Evolutionary conservation across 1,284 basidiomycete species (phyloP), one percentile per base, ranked within the genome.

Genomic region (Microbotryum scabiosae): DNA sequence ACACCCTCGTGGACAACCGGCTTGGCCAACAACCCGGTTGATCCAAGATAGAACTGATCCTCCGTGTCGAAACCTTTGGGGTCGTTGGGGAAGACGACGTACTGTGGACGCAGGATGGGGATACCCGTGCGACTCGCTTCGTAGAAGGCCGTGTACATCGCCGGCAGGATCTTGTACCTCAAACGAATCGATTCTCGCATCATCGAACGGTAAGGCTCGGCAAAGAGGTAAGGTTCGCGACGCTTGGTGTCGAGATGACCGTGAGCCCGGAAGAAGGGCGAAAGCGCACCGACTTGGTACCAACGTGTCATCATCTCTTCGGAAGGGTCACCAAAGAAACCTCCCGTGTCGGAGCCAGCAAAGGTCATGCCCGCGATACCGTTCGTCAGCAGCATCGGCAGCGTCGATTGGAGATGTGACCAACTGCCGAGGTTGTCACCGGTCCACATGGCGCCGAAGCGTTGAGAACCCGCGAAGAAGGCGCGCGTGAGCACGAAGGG

Each of bases 181-280:
- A 97, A 78, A 43, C 87, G 82, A 59, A 99, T 79, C 52, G 87
- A 81, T 66, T 90, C 85, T 41, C 86, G 82, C 36, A 97, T 76
- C 49, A 90, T 86, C 44, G 83, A 80, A 76, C 87, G 87, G 77
- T 88, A 86, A 0, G 92, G 91, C 72, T 96, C 87, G 20, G 91
- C 89, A 57, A 89, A 82, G 0, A 98, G 81, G 79, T 87, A 98
- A 0, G 94, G 94, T 76, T 99, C 96, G 52, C 94, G 85, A 48
- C 96, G 85, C 78, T 97, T 98, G 49, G 94, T 96, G 76, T 99
- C 96, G 70, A 97, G 87, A 75, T 97, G 93, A 23, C 94, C 96
- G 76, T 98, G 96, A 0, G 94, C 94, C 57, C 94, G 84, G 86
- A 98, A 94, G 83, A 99, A 99, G 4, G 94, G 94, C 66, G 86